Conservation (phyloP, 78 protist genomes). For the Speleostelium caveatum region DNA sequence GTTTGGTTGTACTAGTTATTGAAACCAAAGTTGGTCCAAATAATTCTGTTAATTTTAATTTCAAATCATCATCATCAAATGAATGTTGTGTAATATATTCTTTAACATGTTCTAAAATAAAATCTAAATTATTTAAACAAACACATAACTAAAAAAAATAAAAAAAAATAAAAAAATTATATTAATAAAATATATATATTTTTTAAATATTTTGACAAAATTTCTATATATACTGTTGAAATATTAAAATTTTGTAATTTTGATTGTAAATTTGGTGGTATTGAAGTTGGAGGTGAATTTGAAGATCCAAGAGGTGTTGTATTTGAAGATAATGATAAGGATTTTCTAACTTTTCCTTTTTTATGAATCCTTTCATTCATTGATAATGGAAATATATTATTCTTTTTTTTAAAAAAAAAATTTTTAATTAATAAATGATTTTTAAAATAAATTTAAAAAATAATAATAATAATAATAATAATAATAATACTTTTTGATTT, state of each 20-base stretch:
- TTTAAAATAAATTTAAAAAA: too few relatives aligned
- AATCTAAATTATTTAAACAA: constrained; percentile 61
- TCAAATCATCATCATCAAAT: background rate
- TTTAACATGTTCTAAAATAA: constrained; percentile 11
- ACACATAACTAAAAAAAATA: constrained; percentile 40
- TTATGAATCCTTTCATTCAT: constrained; percentile 55
- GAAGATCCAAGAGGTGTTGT: background rate
- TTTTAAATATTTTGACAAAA: background rate
- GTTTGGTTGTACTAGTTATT: background rate
- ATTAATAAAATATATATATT: background rate
- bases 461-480: too few relatives aligned
- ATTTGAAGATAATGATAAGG: constrained; percentile 25
- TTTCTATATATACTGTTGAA: background rate
- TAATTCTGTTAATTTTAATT: constrained; percentile 15
- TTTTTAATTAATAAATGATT: too few relatives aligned
- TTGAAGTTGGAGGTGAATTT: background rate
- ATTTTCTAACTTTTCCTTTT: constrained; percentile 45
- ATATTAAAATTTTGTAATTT: background rate
- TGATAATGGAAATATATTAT: constrained; percentile 12
- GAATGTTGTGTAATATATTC: constrained; percentile 36
- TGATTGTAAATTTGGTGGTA: background rate
- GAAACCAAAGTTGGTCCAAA: constrained; percentile 10
- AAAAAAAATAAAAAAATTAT: too few relatives aligned
- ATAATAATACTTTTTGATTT: background rate
- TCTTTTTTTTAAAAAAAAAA: too few relatives aligned